Evolutionary conservation across 2,329 filamentous ascomycete species (phyloP).

Genomic region (Aspergillus uvarum): DNA sequence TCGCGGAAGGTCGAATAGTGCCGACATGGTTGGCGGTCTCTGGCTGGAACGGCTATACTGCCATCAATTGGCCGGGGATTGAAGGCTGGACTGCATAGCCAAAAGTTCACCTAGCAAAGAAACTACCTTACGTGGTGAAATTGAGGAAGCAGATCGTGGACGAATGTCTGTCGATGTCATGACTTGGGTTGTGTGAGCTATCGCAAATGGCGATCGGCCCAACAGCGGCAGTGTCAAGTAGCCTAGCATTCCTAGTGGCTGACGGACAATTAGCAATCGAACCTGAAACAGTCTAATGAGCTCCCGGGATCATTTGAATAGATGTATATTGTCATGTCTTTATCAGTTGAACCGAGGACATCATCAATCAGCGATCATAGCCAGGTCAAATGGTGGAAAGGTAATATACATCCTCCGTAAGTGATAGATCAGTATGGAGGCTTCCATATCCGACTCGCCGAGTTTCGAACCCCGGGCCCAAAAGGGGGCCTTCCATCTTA

Average conservation of each 20-base stretch:
- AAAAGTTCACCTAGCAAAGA: not conserved
- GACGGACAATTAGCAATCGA: not conserved
- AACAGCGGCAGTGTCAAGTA: not conserved
- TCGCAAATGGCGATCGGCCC: not conserved
- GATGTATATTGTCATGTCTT: not conserved
- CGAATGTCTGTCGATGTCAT: not conserved
- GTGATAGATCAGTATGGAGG: too few relatives aligned
- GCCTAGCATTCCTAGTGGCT: not conserved
- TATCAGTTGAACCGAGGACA: too few relatives aligned
- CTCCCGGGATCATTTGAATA: not conserved
- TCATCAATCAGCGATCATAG: too few relatives aligned
- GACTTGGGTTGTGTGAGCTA: not conserved
- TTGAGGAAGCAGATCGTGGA: not conserved
- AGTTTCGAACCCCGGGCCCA: not conserved
- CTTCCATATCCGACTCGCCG: too few relatives aligned
- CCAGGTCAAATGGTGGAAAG: too few relatives aligned
- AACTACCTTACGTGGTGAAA: not conserved
- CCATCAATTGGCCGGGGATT: not conserved
- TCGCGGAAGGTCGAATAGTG: not conserved
- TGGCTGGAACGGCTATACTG: not conserved
- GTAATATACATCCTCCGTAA: too few relatives aligned
- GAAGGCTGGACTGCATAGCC: not conserved
- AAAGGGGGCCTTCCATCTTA: not conserved
- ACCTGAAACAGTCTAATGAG: not conserved
- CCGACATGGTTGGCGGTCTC: not conserved